Conservation (phyloP, 1,284 basidiomycete genomes). For the Cryptococcus neoformans region DNA sequence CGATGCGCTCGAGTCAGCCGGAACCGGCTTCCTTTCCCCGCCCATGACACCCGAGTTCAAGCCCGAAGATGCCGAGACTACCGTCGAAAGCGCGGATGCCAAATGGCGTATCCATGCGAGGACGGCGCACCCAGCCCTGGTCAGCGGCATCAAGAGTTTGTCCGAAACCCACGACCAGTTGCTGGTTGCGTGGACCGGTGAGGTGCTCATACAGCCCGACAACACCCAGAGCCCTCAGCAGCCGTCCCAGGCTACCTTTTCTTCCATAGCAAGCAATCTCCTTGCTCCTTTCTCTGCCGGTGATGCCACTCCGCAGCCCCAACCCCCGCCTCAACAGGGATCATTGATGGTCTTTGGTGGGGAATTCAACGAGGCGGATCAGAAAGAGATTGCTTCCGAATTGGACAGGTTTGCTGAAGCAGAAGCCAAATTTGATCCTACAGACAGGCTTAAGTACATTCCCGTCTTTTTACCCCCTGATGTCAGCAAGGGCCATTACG, state of each 20-base stretch:
- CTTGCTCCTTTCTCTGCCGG: conserved; percentile 9
- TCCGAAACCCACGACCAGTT: conserved; percentile 81
- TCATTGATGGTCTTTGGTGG: conserved; percentile 53
- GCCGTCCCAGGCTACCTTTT: conserved; percentile 14
- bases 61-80: conserved; percentile 36
- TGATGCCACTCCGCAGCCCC: conserved; percentile 1
- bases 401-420: conserved; percentile 61
- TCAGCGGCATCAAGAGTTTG: conserved; percentile 85
- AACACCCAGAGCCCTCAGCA: conserved; percentile 16
- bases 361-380: conserved; percentile 60
- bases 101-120: conserved; percentile 76
- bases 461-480: conserved; percentile 89
- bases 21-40: conserved; percentile 27
- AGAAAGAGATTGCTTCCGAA: conserved; percentile 60
- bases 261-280: conserved; percentile 21
- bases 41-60: conserved; percentile 49
- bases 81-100: conserved; percentile 33
- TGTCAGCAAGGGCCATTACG: conserved; percentile 89
- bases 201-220: conserved; percentile 56
- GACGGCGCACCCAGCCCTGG: conserved; percentile 93
- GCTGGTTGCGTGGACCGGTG: conserved; percentile 92
- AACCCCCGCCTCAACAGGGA: conserved; percentile 30
- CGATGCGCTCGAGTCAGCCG: conserved; percentile 19
- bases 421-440: conserved; percentile 52
- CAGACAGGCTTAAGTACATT: conserved; percentile 66